Conservation (phyloP, 306 rosid species). For the Vicia sativa region DNA sequence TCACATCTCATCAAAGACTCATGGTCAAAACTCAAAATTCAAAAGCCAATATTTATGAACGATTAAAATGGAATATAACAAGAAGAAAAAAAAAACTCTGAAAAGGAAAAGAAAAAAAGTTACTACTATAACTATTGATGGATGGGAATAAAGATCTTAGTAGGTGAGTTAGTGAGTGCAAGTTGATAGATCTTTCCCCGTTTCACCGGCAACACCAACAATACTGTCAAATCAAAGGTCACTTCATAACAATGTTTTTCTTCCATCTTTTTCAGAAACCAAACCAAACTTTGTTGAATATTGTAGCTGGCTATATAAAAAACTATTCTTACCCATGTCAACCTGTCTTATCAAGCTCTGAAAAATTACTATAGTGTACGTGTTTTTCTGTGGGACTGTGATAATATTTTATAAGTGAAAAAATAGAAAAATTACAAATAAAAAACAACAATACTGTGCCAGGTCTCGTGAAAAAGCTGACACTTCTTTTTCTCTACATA, state of each 20-base stretch:
- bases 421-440: slow-evolving; percentile 29
- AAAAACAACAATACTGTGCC: slow-evolving; percentile 37
- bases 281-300: slow-evolving; percentile 32
- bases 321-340: slow-evolving; percentile 34
- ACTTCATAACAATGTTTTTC: background rate
- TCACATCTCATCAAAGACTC: background rate
- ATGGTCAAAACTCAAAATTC: slow-evolving; percentile 12
- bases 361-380: slow-evolving; percentile 20
- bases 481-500: slow-evolving; percentile 7
- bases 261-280: slow-evolving; percentile 42
- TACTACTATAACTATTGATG: no score
- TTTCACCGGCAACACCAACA: slow-evolving; percentile 34
- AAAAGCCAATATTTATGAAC: background rate
- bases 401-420: slow-evolving; percentile 33
- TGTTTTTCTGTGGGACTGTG: slow-evolving; percentile 41
- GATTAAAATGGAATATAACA: slow-evolving; percentile 9
- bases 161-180: background rate
- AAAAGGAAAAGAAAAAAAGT: slow-evolving; percentile 2
- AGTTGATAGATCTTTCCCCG: slow-evolving; percentile 25
- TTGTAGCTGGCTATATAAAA: background rate
- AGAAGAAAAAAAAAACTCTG: background rate
- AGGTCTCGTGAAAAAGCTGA: slow-evolving; percentile 48
- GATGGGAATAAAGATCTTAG: slow-evolving; percentile 33
- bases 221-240: slow-evolving; percentile 45
- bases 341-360: slow-evolving; percentile 51